Conservation (phyloP, 306 rosid genomes). For the Castanopsis chinensis region DNA sequence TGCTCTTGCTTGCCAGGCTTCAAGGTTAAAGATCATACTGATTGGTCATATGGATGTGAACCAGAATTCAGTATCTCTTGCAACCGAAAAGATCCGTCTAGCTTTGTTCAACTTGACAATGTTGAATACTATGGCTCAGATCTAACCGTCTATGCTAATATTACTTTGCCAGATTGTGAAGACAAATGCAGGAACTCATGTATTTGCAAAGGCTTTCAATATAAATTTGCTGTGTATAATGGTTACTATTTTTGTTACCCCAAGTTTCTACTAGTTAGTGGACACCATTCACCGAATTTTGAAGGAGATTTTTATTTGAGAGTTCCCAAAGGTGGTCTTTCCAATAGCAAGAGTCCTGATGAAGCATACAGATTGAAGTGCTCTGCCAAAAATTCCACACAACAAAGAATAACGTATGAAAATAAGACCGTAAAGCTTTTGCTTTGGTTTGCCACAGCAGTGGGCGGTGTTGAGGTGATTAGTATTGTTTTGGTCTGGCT, state of each 20-base stretch:
- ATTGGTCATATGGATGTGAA: slow-evolving; percentile 27
- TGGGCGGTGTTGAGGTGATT: slow-evolving; percentile 30
- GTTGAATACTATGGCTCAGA: slow-evolving; percentile 28
- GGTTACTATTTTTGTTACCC: slow-evolving; percentile 18
- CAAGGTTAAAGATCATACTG: background rate
- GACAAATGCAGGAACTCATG: slow-evolving; percentile 12
- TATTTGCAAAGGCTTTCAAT: slow-evolving; percentile 33
- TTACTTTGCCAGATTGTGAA: slow-evolving; percentile 5
- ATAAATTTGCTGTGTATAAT: background rate
- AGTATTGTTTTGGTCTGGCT: slow-evolving; percentile 17
- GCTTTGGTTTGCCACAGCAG: slow-evolving; percentile 19
- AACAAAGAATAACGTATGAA: slow-evolving; percentile 8
- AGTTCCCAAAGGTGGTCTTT: too few species aligned
- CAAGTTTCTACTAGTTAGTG: too few species aligned
- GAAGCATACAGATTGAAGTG: slow-evolving; percentile 7
- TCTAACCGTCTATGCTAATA: background rate
- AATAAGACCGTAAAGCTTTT: slow-evolving; percentile 12
- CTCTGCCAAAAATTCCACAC: background rate
- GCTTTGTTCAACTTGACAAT: slow-evolving; percentile 5
- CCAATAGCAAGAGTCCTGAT: background rate
- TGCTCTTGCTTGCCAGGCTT: slow-evolving; percentile 25
- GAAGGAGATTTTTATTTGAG: too few species aligned
- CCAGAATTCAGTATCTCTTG: slow-evolving; percentile 17
- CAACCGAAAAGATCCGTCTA: background rate
- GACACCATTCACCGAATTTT: too few species aligned